Conservation (phyloP, 208 protist species). For the Leptomonas pyrrhocoris region DNA sequence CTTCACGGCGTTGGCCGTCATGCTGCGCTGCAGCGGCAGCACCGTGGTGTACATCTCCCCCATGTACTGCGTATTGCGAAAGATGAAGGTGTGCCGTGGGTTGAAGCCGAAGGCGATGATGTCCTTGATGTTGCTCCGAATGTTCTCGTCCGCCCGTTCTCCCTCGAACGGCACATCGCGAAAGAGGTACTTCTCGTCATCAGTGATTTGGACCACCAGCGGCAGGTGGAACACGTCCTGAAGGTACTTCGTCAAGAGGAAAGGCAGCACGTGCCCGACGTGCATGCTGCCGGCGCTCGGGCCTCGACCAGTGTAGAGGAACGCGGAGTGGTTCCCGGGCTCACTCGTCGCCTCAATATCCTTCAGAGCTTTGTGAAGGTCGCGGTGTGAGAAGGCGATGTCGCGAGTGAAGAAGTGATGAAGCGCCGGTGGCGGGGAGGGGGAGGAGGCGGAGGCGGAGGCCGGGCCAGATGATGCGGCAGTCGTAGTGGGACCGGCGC, state of each 20-base stretch:
- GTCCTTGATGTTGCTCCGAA: constrained; percentile 97
- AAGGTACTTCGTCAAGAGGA: constrained; percentile 98
- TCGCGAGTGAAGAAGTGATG: constrained; percentile 95
- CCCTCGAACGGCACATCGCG: constrained; percentile 92
- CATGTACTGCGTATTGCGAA: constrained; percentile 98
- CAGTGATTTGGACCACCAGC: constrained; percentile 99
- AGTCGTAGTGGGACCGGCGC: too few species aligned
- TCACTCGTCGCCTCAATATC: constrained; percentile 70
- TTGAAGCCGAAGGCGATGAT: constrained; percentile 99
- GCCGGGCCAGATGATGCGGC: too few species aligned
- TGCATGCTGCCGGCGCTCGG: constrained; percentile 97
- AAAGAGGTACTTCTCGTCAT: constrained; percentile 99
- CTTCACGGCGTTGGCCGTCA: constrained; percentile 93
- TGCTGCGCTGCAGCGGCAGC: constrained; percentile 88
- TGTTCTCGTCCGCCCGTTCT: constrained; percentile 76
- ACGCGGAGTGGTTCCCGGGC: constrained; percentile 89
- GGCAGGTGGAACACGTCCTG: constrained; percentile 98
- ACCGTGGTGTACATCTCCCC: constrained; percentile 96
- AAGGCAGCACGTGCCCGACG: constrained; percentile 99
- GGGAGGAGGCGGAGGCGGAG: background rate
- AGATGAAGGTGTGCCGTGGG: constrained; percentile 98
- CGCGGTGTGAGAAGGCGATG: constrained; percentile 98
- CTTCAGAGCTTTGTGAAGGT: constrained; percentile 94
- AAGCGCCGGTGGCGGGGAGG: constrained; percentile 24
- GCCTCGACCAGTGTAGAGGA: constrained; percentile 99